phyloP scores from a whole-genome alignment of 495 filamentous ascomycete genomes.

The Tuber magnatum region DNA sequence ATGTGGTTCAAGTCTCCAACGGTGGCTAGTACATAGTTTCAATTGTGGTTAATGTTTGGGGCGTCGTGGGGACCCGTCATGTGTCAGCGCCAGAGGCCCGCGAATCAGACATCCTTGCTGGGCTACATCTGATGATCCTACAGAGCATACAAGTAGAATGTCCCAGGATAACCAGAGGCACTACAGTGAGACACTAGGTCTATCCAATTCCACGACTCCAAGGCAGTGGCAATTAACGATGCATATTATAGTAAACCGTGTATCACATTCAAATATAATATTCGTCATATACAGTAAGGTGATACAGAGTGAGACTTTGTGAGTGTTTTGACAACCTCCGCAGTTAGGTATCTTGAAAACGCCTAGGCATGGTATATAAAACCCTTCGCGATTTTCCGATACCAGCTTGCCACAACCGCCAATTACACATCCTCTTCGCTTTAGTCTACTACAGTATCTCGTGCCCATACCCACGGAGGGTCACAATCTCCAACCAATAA shows the following conservation, averaged over 20 bases:
- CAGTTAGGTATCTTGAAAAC: neutral
- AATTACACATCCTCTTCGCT: neutral
- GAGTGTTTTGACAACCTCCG: neutral
- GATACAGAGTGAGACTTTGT: neutral
- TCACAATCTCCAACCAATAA: neutral
- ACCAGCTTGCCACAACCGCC: neutral
- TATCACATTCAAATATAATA: neutral
- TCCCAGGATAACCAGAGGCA: neutral
- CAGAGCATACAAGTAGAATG: neutral
- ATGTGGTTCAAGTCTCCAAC: neutral
- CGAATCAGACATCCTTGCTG: neutral
- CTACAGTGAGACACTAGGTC: neutral
- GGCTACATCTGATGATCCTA: neutral
- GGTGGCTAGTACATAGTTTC: neutral
- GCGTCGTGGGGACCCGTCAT: too few relatives aligned
- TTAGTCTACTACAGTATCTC: neutral
- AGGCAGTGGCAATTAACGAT: neutral
- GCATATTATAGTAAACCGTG: neutral
- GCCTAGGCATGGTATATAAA: neutral
- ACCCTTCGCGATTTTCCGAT: neutral
- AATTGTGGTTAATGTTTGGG: too few relatives aligned
- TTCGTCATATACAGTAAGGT: neutral
- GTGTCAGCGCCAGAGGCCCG: too few relatives aligned
- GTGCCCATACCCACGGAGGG: neutral
- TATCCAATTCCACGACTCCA: neutral